A percentile compares a stretch with the other conserved stretches of the same genome.
Evolutionary conservation across 1,284 basidiomycete species (phyloP).

Genomic region (Entoloma clypeatum): DNA sequence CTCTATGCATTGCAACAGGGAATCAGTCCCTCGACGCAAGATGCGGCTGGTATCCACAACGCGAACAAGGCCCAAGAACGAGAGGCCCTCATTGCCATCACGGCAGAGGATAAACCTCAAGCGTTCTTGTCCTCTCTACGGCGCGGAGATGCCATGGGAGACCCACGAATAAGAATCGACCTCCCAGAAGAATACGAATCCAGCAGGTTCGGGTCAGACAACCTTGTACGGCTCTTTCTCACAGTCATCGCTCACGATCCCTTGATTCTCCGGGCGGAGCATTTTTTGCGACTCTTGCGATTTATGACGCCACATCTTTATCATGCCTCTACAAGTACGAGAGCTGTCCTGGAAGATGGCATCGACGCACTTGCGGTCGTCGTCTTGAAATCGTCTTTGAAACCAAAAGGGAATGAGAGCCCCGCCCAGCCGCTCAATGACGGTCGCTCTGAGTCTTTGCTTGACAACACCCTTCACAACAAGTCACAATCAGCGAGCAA

Average conservation of each 20-base stretch:
- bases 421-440: conserved; percentile 29
- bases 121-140: conserved; percentile 57
- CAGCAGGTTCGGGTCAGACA: conserved; percentile 55
- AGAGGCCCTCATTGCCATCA: conserved; percentile 66
- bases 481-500: conserved; percentile 50
- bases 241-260: conserved; percentile 80
- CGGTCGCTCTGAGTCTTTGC: conserved; percentile 18
- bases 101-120: conserved; percentile 65
- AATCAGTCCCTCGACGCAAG: conserved; percentile 37
- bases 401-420: conserved; percentile 43
- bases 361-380: conserved; percentile 65
- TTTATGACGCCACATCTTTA: conserved; percentile 58
- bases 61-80: conserved; percentile 66
- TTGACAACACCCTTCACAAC: conserved; percentile 37
- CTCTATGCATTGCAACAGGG: conserved; percentile 51
- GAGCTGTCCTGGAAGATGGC: conserved; percentile 59
- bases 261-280: conserved; percentile 58
- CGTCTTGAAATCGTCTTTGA: conserved; percentile 44
- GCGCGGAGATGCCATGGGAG: conserved; percentile 38
- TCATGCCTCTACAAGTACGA: conserved; percentile 46
- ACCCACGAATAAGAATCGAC: conserved; percentile 38
- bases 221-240: conserved; percentile 70
- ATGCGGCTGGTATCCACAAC: conserved; percentile 66
- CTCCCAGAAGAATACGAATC: conserved; percentile 62
- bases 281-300: conserved; percentile 63